Conservation (phyloP, 2,329 filamentous ascomycete genomes). For the Arthrobotrys entomopaga region DNA sequence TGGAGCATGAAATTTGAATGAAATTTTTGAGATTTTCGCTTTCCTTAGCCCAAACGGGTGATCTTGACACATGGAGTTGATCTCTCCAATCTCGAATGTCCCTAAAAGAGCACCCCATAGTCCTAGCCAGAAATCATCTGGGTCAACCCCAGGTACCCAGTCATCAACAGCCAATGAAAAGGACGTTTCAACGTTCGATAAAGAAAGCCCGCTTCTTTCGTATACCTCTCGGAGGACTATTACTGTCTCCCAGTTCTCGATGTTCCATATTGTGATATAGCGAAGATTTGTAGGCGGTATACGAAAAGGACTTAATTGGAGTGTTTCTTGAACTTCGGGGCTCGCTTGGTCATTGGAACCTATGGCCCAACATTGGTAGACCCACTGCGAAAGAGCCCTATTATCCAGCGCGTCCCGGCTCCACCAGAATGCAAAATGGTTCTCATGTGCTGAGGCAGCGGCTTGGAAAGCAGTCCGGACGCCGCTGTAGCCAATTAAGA, state of each 20-base stretch:
- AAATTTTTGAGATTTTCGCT: conserved; percentile 5
- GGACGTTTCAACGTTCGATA: no score
- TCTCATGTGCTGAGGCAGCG: neutral
- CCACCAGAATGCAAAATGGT: conserved; percentile 23
- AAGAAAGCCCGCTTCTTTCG: no score
- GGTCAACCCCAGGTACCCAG: neutral
- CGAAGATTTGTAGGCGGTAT: neutral
- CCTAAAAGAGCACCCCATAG: conserved; percentile 13
- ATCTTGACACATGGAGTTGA: conserved; percentile 8
- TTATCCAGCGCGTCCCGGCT: neutral
- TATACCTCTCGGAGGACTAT: neutral
- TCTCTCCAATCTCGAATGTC: neutral
- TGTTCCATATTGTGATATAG: conserved; percentile 25
- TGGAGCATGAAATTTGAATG: conserved; percentile 1
- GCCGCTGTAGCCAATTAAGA: neutral
- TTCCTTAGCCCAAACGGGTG: conserved; percentile 1
- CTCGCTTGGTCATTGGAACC: conserved; percentile 2
- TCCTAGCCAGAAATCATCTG: neutral
- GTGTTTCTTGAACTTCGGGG: neutral
- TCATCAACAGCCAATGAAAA: no score
- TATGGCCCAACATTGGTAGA: conserved; percentile 21
- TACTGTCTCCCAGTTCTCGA: conserved; percentile 7
- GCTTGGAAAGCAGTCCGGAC: neutral
- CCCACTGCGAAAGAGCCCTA: neutral
- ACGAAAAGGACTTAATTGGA: neutral